These are phyloP conservation scores for Nemania bipapillata DNA, from an alignment of 2,329 filamentous ascomycete genomes.

Conservation along the genomic window DNA sequence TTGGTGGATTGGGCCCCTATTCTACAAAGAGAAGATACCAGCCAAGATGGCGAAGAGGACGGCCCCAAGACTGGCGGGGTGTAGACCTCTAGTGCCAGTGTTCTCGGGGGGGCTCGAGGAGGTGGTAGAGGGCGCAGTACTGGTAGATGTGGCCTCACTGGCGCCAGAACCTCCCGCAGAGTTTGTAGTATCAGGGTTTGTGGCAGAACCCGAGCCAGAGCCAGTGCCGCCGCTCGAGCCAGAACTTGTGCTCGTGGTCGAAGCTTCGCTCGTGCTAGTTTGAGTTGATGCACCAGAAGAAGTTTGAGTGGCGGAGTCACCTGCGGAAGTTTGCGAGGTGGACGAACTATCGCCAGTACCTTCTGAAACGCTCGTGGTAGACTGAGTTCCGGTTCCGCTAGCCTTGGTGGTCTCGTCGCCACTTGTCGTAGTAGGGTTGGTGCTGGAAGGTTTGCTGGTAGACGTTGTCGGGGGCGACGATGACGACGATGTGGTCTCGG, in stretches of 20 bases:
- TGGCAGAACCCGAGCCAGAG: not conserved
- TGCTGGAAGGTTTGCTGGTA: slow-evolving; percentile 33
- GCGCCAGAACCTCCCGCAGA: not conserved
- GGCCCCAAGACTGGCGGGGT: slow-evolving; percentile 32
- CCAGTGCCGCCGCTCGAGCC: not conserved
- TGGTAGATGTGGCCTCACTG: slow-evolving; percentile 29
- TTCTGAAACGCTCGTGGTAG: slow-evolving; percentile 37
- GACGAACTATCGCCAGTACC: slow-evolving; percentile 42
- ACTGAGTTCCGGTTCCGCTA: not conserved
- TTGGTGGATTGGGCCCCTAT: not conserved
- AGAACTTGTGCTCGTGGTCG: not conserved
- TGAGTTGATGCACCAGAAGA: slow-evolving; percentile 33
- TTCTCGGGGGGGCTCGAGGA: not conserved
- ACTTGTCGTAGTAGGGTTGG: slow-evolving; percentile 29
- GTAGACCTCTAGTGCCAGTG: not conserved
- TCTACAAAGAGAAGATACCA: slow-evolving; percentile 50
- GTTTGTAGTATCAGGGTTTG: too few relatives aligned
- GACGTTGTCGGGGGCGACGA: slow-evolving; percentile 38
- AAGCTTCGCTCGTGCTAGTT: slow-evolving; percentile 39
- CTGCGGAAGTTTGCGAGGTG: slow-evolving; percentile 47
- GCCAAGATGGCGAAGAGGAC: slow-evolving; percentile 49
- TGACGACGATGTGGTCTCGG: slow-evolving; percentile 31
- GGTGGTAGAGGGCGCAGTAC: not conserved
- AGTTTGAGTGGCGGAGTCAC: slow-evolving; percentile 42
- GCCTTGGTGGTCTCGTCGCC: not conserved